These are phyloP conservation scores for Irpex sp. DNA, from an alignment of 1,284 basidiomycete genomes.

Conservation along the genomic window DNA sequence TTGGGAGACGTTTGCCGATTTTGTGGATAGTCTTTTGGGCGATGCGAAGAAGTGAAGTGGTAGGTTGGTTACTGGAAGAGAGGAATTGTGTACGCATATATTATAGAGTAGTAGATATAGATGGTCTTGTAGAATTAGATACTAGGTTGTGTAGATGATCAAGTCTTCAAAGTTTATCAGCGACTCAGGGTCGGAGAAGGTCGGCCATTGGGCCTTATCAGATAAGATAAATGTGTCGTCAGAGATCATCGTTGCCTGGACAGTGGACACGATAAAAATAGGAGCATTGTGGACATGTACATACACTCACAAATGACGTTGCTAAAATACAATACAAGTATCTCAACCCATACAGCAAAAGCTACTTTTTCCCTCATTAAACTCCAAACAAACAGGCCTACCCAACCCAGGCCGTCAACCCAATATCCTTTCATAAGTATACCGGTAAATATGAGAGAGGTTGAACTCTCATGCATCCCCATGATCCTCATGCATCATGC, in stretches of 20 bases:
- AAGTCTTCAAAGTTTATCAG: not conserved
- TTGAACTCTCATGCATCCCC: not conserved
- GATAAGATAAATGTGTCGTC: not conserved
- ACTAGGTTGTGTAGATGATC: not conserved
- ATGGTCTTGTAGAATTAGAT: not conserved
- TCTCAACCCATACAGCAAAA: not conserved
- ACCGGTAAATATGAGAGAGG: not conserved
- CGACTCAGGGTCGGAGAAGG: not conserved
- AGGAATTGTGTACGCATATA: not conserved
- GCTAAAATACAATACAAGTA: not conserved
- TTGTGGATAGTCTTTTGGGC: conserved; percentile 43
- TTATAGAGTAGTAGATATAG: not conserved
- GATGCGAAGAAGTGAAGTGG: not conserved
- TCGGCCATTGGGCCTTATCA: not conserved
- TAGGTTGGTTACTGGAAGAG: not conserved
- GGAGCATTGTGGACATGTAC: not conserved
- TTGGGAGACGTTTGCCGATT: conserved; percentile 50
- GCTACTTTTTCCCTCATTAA: not conserved
- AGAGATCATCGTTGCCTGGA: not conserved
- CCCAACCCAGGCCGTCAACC: not conserved
- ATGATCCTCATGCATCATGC: conserved; percentile 11
- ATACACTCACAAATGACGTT: not conserved
- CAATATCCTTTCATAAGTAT: not conserved
- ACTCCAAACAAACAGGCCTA: not conserved
- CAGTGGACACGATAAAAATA: not conserved